These are phyloP conservation scores for Lichtheimia hyalospora DNA, from an alignment of 371 early-diverging fungal genomes.

Conservation along the genomic window DNA sequence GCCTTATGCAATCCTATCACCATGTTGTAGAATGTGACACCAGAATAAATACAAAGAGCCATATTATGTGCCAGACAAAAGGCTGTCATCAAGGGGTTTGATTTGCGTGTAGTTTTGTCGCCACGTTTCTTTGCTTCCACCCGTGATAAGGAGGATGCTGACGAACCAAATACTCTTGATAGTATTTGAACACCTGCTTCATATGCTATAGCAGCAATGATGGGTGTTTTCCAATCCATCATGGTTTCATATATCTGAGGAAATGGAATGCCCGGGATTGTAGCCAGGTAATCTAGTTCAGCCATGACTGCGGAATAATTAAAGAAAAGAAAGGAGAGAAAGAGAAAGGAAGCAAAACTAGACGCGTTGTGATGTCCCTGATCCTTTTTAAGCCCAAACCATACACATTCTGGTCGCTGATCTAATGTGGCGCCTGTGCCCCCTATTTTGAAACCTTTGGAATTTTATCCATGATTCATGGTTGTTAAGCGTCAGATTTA, in stretches of 20 bases:
- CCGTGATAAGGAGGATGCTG: not conserved
- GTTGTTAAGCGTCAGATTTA: too few species aligned
- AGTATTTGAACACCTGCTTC: slow-evolving; percentile 52
- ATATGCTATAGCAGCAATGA: slow-evolving; percentile 54
- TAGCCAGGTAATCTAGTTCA: slow-evolving; percentile 19
- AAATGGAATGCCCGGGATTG: slow-evolving; percentile 51
- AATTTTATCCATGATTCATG: too few species aligned
- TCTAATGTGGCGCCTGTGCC: too few species aligned
- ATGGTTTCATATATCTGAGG: slow-evolving; percentile 60
- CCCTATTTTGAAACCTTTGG: too few species aligned
- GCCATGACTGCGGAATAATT: not conserved
- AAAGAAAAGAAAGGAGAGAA: not conserved
- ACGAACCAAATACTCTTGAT: slow-evolving; percentile 16
- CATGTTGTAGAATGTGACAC: slow-evolving; percentile 65
- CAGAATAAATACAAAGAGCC: slow-evolving; percentile 65
- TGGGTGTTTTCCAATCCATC: slow-evolving; percentile 74
- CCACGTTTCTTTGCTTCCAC: not conserved
- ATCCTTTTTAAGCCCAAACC: too few species aligned
- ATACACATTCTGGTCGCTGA: too few species aligned
- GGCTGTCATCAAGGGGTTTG: slow-evolving; percentile 57
- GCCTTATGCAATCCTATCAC: slow-evolving; percentile 51
- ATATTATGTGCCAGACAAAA: slow-evolving; percentile 62
- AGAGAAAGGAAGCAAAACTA: too few species aligned
- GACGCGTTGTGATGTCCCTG: too few species aligned
- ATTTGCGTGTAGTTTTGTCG: slow-evolving; percentile 16